Conservation (phyloP, 2,329 filamentous ascomycete genomes). For the Cadophora sp. region DNA sequence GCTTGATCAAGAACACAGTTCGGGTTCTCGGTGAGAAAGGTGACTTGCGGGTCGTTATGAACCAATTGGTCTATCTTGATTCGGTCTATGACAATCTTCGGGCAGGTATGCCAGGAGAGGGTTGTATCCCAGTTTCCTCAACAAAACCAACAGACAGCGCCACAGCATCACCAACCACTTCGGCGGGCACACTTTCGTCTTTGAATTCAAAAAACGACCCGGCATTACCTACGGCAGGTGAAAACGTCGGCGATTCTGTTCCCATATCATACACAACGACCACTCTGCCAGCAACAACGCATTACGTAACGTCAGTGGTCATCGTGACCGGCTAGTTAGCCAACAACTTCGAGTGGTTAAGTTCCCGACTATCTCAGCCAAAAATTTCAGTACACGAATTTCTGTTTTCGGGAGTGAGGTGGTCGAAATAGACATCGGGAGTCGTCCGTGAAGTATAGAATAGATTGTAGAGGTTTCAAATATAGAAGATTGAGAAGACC, state of each 20-base stretch:
- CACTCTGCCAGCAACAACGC: background rate
- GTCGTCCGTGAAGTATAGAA: background rate
- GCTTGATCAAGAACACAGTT: background rate
- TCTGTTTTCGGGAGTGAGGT: background rate
- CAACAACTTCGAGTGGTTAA: background rate
- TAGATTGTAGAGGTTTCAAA: slow-evolving; percentile 1
- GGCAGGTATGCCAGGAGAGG: slow-evolving; percentile 1
- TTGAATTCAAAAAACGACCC: slow-evolving; percentile 1
- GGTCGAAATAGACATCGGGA: background rate
- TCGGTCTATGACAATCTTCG: background rate
- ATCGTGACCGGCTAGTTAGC: background rate
- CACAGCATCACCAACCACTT: background rate
- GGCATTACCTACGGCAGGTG: background rate
- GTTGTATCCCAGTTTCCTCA: background rate
- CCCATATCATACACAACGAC: background rate
- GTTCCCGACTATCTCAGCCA: background rate
- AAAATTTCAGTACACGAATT: background rate
- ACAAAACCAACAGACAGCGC: background rate
- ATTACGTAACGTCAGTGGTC: background rate
- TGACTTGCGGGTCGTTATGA: background rate
- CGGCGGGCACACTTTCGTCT: background rate
- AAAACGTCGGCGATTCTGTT: background rate
- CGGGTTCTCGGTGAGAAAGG: background rate
- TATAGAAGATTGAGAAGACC: background rate
- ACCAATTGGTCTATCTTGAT: background rate